Base-by-base conservation (phyloP, 2,329 filamentous ascomycete genomes). In the Truncatella angustata region DNA sequence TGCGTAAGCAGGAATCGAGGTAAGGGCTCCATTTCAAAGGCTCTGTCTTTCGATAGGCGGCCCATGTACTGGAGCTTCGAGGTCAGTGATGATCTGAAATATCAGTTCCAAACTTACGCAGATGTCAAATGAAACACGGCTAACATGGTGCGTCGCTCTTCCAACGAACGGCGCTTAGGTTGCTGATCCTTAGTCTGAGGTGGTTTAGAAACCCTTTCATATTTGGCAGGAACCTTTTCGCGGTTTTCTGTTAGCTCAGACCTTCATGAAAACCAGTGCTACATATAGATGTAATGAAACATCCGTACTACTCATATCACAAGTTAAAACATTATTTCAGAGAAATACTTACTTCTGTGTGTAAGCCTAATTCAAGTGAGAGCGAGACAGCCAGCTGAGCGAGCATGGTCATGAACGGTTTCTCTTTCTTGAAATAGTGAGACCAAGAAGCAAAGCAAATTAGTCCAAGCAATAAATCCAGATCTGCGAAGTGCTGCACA, bases 81-180 rank as follows among this genome's bases (percentile, higher is more conserved):
- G 21, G 37, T 40, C 16, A 21, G 20, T 4, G 16, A 11, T 5
- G 20, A 20, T 6, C 14, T 26, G 20, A n/a, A n/a, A n/a, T n/a
- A n/a, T n/a, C n/a, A n/a, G n/a, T n/a, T n/a, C n/a, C n/a, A n/a
- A n/a, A n/a, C 63, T 55, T 48, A 67, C 64, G 59, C 47, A 26
- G 63, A 66, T 18, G 63, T 60, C 16, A 68, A 40, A 48, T 64
- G 62, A 21, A 54, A 61, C 4, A 61, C 45, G 5, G 59, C 58
- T 3, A 61, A 46, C 12, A 61, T 58, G 4, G 58, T 57, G 10
- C 59, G 48, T 7, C 56, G 56, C 39, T 61, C 59, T 43, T 61
- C 59, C 28, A 58, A 37, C 4, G 56, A 58, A 28, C 58, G 55
- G 40, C 46, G 37, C 11, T 37, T 51, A 20, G 40, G 52, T 32